Percentiles rank a stretch among this genome's conserved stretches.
Evolutionary conservation across 495 filamentous ascomycete species (phyloP).

Genomic region (Penicillium macrosclerotiorum): DNA sequence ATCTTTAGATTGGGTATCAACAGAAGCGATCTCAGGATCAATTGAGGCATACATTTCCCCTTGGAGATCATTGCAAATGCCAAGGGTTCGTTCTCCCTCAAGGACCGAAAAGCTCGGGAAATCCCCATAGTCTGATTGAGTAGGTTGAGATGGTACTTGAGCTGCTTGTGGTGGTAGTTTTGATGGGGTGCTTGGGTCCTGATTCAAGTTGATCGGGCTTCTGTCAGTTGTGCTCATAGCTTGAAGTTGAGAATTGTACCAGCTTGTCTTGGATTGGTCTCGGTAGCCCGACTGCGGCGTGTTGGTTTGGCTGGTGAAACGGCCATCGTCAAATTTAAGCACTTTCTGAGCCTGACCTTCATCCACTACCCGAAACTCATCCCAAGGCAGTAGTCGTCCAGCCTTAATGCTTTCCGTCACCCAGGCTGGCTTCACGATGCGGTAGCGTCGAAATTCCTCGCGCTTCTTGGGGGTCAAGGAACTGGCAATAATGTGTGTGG

Average conservation of each 20-base stretch:
- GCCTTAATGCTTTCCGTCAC: constrained; percentile 82
- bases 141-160: background rate
- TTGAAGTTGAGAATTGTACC: constrained; percentile 72
- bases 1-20: background rate
- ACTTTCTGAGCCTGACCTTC: constrained; percentile 74
- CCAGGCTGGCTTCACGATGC: constrained; percentile 97
- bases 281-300: constrained; percentile 57
- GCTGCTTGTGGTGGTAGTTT: background rate
- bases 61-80: too few relatives aligned
- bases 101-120: constrained; percentile 39
- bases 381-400: constrained; percentile 80
- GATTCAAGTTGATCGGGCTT: background rate
- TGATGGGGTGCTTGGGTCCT: constrained; percentile 7
- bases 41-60: too few relatives aligned
- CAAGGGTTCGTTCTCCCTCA: too few relatives aligned
- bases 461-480: constrained; percentile 88
- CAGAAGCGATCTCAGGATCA: too few relatives aligned
- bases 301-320: constrained; percentile 64
- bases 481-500: constrained; percentile 93
- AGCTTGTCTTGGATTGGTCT: constrained; percentile 73
- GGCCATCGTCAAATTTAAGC: constrained; percentile 70
- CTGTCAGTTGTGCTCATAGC: constrained; percentile 18
- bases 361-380: constrained; percentile 75
- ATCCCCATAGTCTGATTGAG: constrained; percentile 46
- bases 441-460: constrained; percentile 78